Evolutionary conservation across 78 protist genomes (phyloP).

Genomic region (Pelomyxa schiedti): DNA sequence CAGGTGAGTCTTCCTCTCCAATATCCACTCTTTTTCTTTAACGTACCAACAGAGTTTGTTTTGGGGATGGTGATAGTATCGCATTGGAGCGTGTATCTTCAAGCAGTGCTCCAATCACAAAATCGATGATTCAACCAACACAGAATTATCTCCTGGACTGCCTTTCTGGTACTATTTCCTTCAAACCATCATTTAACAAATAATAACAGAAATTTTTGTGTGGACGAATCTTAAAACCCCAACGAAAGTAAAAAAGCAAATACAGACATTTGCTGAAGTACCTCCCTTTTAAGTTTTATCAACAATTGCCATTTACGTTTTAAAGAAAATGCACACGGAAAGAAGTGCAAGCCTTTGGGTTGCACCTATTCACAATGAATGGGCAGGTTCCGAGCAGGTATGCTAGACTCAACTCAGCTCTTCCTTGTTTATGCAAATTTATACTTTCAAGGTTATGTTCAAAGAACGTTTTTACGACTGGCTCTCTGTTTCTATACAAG

Average conservation of each 20-base stretch:
- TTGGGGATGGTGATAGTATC: constrained; percentile 9
- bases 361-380: constrained; percentile 25
- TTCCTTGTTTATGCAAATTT: no score
- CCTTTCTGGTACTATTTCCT: no score
- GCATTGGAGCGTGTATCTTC: constrained; percentile 11
- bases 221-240: constrained; percentile 45
- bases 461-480: constrained; percentile 52
- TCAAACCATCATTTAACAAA: no score
- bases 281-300: no score
- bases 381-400: constrained; percentile 46
- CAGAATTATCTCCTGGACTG: constrained; percentile 41
- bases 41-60: constrained; percentile 7
- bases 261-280: no score
- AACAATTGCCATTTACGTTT: no score
- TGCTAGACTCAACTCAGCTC: no score
- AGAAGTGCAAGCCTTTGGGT: neutral
- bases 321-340: constrained; percentile 12
- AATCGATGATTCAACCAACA: constrained; percentile 14
- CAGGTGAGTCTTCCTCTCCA: neutral
- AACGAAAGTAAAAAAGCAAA: no score
- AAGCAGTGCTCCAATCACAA: constrained; percentile 22
- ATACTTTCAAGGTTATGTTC: no score
- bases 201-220: constrained; percentile 53
- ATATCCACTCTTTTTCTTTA: no score
- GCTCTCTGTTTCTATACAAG: constrained; percentile 46